phyloP scores from a whole-genome alignment of 2,329 filamentous ascomycete genomes.

The Grosmannia huntii region DNA sequence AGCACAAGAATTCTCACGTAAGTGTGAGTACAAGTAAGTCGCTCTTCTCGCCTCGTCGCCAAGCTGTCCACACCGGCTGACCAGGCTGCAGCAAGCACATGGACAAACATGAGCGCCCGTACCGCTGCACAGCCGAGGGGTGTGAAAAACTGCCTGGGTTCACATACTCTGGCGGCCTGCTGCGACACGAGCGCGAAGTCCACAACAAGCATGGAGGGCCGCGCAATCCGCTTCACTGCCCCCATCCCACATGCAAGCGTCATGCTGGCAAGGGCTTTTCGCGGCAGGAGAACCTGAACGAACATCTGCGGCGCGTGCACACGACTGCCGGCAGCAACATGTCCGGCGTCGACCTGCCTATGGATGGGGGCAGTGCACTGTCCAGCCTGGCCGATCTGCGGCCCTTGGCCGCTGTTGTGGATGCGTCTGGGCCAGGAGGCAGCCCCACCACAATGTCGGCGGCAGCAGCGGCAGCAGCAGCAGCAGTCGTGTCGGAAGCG shows the following conservation, averaged over 20 bases:
- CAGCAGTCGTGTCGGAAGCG: not conserved
- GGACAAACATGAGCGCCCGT: constrained; percentile 94
- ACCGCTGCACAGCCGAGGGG: constrained; percentile 68
- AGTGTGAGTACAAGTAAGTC: constrained; percentile 92
- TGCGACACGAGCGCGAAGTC: constrained; percentile 86
- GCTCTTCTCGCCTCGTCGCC: not conserved
- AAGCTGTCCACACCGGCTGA: not conserved
- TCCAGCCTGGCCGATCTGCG: constrained; percentile 2
- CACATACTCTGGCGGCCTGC: constrained; percentile 82
- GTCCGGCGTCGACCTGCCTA: not conserved
- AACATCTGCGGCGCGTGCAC: constrained; percentile 87
- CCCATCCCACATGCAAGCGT: constrained; percentile 76
- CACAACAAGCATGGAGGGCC: constrained; percentile 83
- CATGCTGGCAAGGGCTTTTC: constrained; percentile 83
- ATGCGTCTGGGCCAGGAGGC: not conserved
- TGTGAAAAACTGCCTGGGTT: constrained; percentile 91
- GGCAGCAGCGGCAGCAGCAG: not conserved
- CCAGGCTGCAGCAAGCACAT: constrained; percentile 69
- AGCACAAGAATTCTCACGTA: constrained; percentile 56
- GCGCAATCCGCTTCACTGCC: constrained; percentile 78
- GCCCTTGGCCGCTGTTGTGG: constrained; percentile 3
- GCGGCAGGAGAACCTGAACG: constrained; percentile 83
- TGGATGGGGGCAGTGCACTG: not conserved
- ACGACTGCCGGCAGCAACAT: constrained; percentile 21
- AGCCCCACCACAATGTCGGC: not conserved